Conservation (phyloP, 768 basidiomycete species). For the Psilocybe azurescens region DNA sequence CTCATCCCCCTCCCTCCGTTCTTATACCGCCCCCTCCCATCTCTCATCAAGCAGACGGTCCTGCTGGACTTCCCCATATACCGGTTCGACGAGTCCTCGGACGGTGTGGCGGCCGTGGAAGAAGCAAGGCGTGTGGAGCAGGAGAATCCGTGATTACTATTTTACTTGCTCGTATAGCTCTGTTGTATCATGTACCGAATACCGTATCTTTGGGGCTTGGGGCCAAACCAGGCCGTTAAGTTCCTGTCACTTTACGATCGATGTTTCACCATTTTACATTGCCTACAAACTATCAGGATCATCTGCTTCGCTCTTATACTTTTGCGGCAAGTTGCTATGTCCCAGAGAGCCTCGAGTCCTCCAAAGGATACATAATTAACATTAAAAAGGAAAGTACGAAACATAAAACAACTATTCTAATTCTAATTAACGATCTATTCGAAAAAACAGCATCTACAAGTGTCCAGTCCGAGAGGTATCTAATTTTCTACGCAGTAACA, state of each 20-base stretch:
- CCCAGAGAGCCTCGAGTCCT: too few species aligned
- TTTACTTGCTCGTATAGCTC: too few species aligned
- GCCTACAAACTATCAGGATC: neutral
- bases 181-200: neutral
- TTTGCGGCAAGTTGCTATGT: too few species aligned
- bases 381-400: neutral
- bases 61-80: slow-evolving; percentile 70
- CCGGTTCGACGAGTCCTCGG: slow-evolving; percentile 56
- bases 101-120: slow-evolving; percentile 49
- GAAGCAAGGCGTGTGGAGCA: slow-evolving; percentile 15
- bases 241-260: neutral
- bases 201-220: neutral
- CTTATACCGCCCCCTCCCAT: slow-evolving; percentile 57
- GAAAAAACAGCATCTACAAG: neutral
- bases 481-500: neutral
- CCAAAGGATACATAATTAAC: too few species aligned
- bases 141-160: neutral
- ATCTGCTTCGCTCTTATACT: neutral
- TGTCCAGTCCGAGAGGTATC: neutral
- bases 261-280: neutral
- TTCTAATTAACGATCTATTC: neutral
- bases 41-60: slow-evolving; percentile 55
- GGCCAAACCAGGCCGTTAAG: neutral
- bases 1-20: slow-evolving; percentile 63
- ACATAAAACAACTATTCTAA: neutral